phyloP scores from a whole-genome alignment of 1,139 yeast species.

The Spencermartinsiella ligniputridi region DNA sequence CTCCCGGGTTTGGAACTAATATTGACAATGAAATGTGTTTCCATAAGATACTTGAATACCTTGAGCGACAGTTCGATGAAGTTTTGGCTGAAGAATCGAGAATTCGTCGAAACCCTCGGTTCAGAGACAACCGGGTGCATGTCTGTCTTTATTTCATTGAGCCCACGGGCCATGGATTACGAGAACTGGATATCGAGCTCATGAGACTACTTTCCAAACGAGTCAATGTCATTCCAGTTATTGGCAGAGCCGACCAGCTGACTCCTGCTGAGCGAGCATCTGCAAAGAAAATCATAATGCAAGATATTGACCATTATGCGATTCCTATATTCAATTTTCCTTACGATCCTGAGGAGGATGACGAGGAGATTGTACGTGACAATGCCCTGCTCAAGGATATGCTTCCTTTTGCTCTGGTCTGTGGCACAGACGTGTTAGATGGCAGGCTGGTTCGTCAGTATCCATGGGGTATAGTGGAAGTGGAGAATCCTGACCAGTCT shows the following conservation, averaged over 20 bases:
- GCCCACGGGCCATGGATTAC: slow-evolving; percentile 68
- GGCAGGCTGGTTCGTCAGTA: slow-evolving; percentile 70
- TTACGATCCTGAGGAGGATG: slow-evolving; percentile 60
- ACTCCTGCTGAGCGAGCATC: slow-evolving; percentile 66
- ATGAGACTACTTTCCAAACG: slow-evolving; percentile 70
- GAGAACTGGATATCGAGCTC: slow-evolving; percentile 68
- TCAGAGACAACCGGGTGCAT: slow-evolving; percentile 68
- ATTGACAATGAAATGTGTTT: slow-evolving; percentile 64
- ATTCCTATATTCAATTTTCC: slow-evolving; percentile 84
- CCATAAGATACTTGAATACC: slow-evolving; percentile 63
- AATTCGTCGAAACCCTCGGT: slow-evolving; percentile 78
- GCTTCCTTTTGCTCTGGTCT: slow-evolving; percentile 82
- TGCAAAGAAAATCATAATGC: slow-evolving; percentile 60
- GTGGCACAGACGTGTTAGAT: slow-evolving; percentile 60
- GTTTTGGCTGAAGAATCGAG: slow-evolving; percentile 88
- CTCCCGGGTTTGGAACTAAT: slow-evolving; percentile 80
- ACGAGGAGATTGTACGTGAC: slow-evolving; percentile 68
- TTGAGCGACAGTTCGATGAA: slow-evolving; percentile 86
- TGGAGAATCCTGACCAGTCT: slow-evolving; percentile 73
- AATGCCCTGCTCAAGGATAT: slow-evolving; percentile 66
- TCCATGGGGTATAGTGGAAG: slow-evolving; percentile 90
- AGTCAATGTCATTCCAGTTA: slow-evolving; percentile 82
- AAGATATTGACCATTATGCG: slow-evolving; percentile 71
- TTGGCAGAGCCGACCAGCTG: slow-evolving; percentile 79
- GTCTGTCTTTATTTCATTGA: slow-evolving; percentile 63